Percentiles rank a stretch among this genome's conserved stretches.
phyloP scores from a whole-genome alignment of 2,329 filamentous ascomycete species.

The Taxawa tesnikishii region DNA sequence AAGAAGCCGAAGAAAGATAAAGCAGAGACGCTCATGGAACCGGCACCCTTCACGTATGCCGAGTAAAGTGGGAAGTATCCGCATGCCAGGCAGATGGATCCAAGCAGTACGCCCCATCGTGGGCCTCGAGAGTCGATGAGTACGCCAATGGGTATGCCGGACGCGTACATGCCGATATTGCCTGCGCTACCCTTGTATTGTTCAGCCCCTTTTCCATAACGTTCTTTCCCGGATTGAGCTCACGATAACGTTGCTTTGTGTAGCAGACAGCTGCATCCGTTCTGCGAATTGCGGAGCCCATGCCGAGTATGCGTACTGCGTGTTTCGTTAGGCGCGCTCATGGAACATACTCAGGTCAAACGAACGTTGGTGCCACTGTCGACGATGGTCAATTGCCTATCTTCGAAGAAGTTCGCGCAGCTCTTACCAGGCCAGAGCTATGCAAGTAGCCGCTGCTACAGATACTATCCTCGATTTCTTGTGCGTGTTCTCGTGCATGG shows the following conservation, averaged over 20 bases:
- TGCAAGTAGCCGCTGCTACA: constrained; percentile 71
- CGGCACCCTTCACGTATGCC: constrained; percentile 60
- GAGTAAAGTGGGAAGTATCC: constrained; percentile 80
- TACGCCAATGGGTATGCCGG: constrained; percentile 80
- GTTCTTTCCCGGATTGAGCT: constrained; percentile 14
- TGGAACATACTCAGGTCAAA: too few species aligned
- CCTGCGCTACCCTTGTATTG: constrained; percentile 44
- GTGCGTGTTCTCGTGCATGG: constrained; percentile 37
- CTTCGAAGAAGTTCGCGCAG: too few species aligned
- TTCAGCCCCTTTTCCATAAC: constrained; percentile 15
- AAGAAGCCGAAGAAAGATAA: constrained; percentile 78
- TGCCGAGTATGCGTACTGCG: constrained; percentile 91
- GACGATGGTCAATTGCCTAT: too few species aligned
- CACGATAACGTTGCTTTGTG: constrained; percentile 83
- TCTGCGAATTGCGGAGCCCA: constrained; percentile 95
- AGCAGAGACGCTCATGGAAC: constrained; percentile 40
- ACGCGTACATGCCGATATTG: constrained; percentile 88
- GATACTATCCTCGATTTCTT: constrained; percentile 63
- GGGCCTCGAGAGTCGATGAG: constrained; percentile 76
- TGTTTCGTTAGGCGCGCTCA: constrained; percentile 10
- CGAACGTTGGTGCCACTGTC: constrained; percentile 72
- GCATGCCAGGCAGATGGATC: constrained; percentile 56
- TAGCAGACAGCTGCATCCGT: constrained; percentile 75
- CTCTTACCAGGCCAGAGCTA: constrained; percentile 61
- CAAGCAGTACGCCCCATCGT: constrained; percentile 63